phyloP scores from a whole-genome alignment of 345 rosid genomes.

The Aquilaria malaccensis region DNA sequence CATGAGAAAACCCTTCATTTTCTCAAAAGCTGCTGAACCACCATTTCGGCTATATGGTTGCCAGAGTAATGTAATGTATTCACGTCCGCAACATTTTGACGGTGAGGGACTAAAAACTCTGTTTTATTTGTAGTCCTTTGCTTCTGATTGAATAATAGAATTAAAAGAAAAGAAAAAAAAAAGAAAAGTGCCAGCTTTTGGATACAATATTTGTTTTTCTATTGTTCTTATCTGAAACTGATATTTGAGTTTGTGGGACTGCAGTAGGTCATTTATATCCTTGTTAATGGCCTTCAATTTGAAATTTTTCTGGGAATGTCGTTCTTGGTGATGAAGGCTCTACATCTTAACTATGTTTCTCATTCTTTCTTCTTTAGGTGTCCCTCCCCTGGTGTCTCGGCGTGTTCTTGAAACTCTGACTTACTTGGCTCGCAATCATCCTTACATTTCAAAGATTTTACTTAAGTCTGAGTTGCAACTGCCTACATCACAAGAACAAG shows the following conservation, averaged over 20 bases:
- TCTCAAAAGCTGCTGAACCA: constrained; percentile 46
- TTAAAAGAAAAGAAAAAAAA: too few relatives aligned
- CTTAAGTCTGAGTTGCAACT: constrained; percentile 60
- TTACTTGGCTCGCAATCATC: constrained; percentile 82
- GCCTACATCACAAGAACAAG: constrained; percentile 29
- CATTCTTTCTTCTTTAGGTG: constrained; percentile 36
- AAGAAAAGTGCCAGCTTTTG: too few relatives aligned
- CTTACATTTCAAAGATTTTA: constrained; percentile 66
- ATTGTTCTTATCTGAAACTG: too few relatives aligned
- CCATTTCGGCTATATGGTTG: constrained; percentile 85
- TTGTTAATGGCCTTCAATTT: not conserved
- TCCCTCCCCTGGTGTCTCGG: constrained; percentile 89
- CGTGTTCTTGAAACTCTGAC: constrained; percentile 88
- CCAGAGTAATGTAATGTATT: constrained; percentile 85
- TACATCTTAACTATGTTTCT: not conserved
- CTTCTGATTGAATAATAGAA: not conserved
- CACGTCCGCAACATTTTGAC: constrained; percentile 82
- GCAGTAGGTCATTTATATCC: too few relatives aligned
- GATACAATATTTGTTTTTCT: too few relatives aligned
- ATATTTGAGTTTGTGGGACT: too few relatives aligned
- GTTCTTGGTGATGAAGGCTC: not conserved
- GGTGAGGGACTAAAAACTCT: constrained; percentile 34
- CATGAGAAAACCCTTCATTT: constrained; percentile 43
- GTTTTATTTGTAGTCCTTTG: not conserved
- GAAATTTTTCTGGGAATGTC: too few relatives aligned